Percentiles rank a stretch among this genome's conserved stretches.
Evolutionary conservation across 140 eudicot genomes (phyloP).

Genomic region (Ambrosia hybrid): DNA sequence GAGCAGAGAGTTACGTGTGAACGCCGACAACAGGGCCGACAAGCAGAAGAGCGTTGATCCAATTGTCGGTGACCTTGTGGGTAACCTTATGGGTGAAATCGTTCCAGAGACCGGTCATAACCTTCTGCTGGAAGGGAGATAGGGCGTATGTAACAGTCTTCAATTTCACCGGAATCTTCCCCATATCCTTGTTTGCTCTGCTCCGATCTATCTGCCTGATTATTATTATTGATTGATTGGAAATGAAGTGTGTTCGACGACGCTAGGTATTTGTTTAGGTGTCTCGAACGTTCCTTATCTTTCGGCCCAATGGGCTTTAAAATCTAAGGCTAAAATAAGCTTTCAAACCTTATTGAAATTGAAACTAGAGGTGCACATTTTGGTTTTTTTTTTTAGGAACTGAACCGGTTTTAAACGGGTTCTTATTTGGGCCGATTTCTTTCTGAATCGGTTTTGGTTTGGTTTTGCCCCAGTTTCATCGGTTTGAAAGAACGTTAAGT

Average conservation of each 20-base stretch:
- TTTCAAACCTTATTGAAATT: too few species aligned
- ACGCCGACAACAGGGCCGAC: slow-evolving; percentile 72
- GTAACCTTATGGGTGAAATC: slow-evolving; percentile 55
- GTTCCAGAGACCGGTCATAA: slow-evolving; percentile 92
- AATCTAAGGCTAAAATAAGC: too few species aligned
- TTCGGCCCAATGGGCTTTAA: slow-evolving; percentile 10
- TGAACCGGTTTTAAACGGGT: too few species aligned
- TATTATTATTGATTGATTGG: too few species aligned
- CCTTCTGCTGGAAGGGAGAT: slow-evolving; percentile 90
- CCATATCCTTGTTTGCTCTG: slow-evolving; percentile 41
- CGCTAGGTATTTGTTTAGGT: slow-evolving; percentile 5
- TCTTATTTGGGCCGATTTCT: too few species aligned
- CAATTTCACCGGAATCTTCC: slow-evolving; percentile 67
- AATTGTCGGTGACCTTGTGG: slow-evolving; percentile 75
- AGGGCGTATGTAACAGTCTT: slow-evolving; percentile 73
- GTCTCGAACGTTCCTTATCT: slow-evolving; percentile 11
- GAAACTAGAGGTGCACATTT: too few species aligned
- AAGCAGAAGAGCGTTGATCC: slow-evolving; percentile 67
- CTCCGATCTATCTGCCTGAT: slow-evolving; percentile 4
- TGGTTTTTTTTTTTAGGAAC: too few species aligned
- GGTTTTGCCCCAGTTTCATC: too few species aligned
- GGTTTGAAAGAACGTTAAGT: too few species aligned
- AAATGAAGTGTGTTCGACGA: not conserved
- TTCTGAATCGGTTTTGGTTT: too few species aligned
- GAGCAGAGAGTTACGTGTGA: slow-evolving; percentile 42